Conservation (phyloP, 345 rosid species). For the Cochlearia excelsa region DNA sequence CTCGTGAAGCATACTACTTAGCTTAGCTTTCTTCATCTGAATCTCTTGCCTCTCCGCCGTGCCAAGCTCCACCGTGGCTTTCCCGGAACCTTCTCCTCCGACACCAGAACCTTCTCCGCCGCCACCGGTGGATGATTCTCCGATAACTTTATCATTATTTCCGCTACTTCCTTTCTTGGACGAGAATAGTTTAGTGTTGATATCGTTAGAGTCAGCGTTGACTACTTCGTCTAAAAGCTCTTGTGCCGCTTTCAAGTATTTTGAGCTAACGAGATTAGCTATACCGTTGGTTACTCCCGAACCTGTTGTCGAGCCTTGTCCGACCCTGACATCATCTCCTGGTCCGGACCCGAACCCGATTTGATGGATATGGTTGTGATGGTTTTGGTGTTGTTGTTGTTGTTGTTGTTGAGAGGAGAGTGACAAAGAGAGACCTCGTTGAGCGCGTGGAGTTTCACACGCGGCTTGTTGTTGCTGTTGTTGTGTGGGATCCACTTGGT, state of each 20-base stretch:
- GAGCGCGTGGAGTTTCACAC: conserved; percentile 76
- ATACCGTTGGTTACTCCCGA: conserved; percentile 76
- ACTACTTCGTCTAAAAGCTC: conserved; percentile 94
- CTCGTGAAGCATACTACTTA: conserved; percentile 89
- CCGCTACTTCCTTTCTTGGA: conserved; percentile 46
- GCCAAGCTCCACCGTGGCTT: conserved; percentile 49
- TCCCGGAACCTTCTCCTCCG: conserved; percentile 49
- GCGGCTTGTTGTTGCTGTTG: conserved; percentile 34
- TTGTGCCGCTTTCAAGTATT: conserved; percentile 90
- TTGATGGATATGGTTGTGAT: conserved; percentile 29
- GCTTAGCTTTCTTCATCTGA: conserved; percentile 97
- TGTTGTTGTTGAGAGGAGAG: conserved; percentile 81
- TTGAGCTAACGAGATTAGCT: conserved; percentile 78
- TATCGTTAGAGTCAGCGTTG: conserved; percentile 53
- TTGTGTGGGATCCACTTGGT: conserved; percentile 44
- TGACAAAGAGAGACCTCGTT: conserved; percentile 72
- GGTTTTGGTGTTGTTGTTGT: conserved; percentile 48
- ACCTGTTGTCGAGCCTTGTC: conserved; percentile 63
- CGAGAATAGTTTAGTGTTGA: conserved; percentile 32
- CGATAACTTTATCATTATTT: conserved; percentile 38
- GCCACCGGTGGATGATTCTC: conserved; percentile 49
- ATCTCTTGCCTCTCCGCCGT: conserved; percentile 92
- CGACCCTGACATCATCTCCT: conserved; percentile 49
- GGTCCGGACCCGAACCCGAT: conserved; percentile 55
- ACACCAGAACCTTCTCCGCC: conserved; percentile 46